Conservation (phyloP, 2,329 filamentous ascomycete genomes). For the Escovopsis weberi region DNA sequence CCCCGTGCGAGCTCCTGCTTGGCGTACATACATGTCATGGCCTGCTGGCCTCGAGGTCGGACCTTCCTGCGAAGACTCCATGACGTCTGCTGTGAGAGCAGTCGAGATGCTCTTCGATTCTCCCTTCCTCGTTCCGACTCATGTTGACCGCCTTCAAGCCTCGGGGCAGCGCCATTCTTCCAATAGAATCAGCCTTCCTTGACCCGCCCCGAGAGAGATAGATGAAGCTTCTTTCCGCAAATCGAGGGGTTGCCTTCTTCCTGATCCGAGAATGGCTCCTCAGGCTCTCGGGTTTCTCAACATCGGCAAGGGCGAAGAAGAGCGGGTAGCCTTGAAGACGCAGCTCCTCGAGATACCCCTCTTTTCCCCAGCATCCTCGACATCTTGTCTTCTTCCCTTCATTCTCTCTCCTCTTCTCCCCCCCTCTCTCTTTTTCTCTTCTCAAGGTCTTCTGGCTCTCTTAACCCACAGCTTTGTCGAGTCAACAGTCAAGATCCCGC, state of each 20-base stretch:
- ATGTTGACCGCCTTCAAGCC: neutral
- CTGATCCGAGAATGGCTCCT: neutral
- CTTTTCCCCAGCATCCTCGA: neutral
- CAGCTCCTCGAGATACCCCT: too few relatives aligned
- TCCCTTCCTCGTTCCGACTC: neutral
- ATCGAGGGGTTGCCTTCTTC: neutral
- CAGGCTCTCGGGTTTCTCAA: slow-evolving; percentile 1
- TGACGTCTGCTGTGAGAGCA: too few relatives aligned
- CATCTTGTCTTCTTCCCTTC: neutral
- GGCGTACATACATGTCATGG: too few relatives aligned
- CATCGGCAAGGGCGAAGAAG: neutral
- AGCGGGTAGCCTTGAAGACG: neutral
- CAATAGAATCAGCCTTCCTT: neutral
- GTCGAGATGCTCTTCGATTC: neutral
- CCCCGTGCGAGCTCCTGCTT: too few relatives aligned
- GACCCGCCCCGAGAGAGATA: neutral
- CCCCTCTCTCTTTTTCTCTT: neutral
- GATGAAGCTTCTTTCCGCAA: neutral
- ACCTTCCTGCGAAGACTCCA: too few relatives aligned
- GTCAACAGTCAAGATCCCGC: too few relatives aligned
- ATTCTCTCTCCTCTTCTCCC: neutral
- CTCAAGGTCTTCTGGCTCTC: neutral
- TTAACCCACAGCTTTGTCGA: neutral
- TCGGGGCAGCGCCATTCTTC: neutral
- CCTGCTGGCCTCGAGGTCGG: too few relatives aligned